Base-by-base conservation (phyloP, 257 asterid genomes). In the Petrea volubilis region DNA sequence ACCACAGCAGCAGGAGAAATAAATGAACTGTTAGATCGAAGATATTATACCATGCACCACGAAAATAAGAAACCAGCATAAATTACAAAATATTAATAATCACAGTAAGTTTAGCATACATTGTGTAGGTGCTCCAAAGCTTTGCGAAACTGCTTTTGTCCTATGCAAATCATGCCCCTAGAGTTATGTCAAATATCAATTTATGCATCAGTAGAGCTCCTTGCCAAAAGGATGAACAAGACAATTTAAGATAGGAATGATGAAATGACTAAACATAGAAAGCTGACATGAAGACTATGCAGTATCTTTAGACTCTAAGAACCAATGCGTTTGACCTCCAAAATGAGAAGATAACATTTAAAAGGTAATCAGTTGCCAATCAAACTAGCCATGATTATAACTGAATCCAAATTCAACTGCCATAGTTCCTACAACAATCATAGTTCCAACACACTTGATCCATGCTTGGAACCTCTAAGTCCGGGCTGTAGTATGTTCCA, bases 131-230 rank as follows among this genome's bases (percentile, higher is more conserved):
- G 92, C 90, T 95, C 98, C 81, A 87, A 68, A 13, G 98, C 99
- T 87, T 83, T 90, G 72, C 74, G 88, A 74, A 79, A 95, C 77
- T 81, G 80, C 87, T 95, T 95, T 75, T 81, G 93, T 73, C 99
- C 99, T 18, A 92, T 88, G 88, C 96, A 95, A 79, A 95, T 81
- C 96, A 92, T 90, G 33, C 98, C 98, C 86, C 99, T 92, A 51
- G 28, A 56, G 44, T 58, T 18, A 62, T 64, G 15, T 53, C 74
- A 81, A 76, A 72, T 25, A 78, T 52, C 77, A 63, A 49, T 17
- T 60, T 68, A 66, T 47, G 70, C 27, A 51, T 77, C 60, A 71
- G 71, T 20, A 36, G 28, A 38, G 17, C 13, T 52, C 46, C 28
- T 68, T 53, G 34, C 27, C 23, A 71, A 7, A 43, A 60, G 34